Base-by-base conservation (phyloP, 306 rosid species). In the Citrullus mucosospermus region DNA sequence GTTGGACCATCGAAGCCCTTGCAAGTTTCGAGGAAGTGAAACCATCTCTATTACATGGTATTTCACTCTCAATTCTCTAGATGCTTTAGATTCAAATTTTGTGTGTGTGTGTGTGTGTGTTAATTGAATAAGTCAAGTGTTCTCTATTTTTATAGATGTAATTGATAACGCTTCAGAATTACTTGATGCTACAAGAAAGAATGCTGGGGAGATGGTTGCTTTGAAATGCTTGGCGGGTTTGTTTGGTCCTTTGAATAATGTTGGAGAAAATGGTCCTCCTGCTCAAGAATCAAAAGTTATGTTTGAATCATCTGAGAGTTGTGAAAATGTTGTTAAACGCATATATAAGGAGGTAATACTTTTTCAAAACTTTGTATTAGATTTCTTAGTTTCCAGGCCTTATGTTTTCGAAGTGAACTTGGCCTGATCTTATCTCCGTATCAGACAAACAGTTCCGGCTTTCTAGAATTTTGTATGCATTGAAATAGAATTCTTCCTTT, bases 1-100 rank as follows among this genome's bases (percentile, higher is more conserved):
- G 60, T 77, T 93, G 97, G 97, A 84, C 85, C 72, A 83, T 90
- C 36, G 93, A 93, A 86, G 85, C 93, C 81, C 82, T 91, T 20
- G 90, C 96, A 41, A 41, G 80, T 78, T 70, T 59, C 80, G 81
- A 67, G 34, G 77, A 86, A 71, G 81, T 89, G 17, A 53, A 73
- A 22, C 18, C 38, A 8, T 59, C 89, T 80, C 79, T 85, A 65
- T 81, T 93, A 57, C 85, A 73, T 44, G 92, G 91, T 90, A 82
- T 48, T 72, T 44, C 51, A 61, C 75, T 69, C 1, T 69, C 61
- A 57, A 32, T 25, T 25, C 34, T 25, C 6, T 9, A 2, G 8
- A 6, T 39, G 17, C 54, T 28, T 53, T 41, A 34, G 13, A 30
- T 13, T 61, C 56, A 46, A 10, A 72, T 25, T 15, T 38, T 50